A percentile compares a stretch with the other conserved stretches of the same genome.
Evolutionary conservation across 169 alveolate species (phyloP).

Genomic region (Eimeria falciformis): DNA sequence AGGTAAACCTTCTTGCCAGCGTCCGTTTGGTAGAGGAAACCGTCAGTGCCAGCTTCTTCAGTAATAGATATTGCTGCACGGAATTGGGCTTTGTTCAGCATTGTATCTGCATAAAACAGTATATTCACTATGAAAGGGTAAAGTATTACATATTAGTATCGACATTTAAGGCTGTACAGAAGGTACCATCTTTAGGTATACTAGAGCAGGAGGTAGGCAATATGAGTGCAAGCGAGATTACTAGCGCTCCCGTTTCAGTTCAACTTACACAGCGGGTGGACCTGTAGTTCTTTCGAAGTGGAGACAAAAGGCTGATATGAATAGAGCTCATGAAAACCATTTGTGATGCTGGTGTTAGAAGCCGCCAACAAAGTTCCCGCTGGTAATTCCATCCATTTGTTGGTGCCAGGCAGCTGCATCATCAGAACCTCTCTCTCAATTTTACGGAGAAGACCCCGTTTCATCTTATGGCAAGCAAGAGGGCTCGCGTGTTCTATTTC

Average conservation of each 20-base stretch:
- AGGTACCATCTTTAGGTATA: too few species aligned
- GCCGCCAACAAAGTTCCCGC: slow-evolving; percentile 32
- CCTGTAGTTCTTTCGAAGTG: not conserved
- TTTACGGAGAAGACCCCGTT: not conserved
- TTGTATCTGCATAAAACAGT: too few species aligned
- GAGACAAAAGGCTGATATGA: slow-evolving; percentile 26
- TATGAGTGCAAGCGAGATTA: too few species aligned
- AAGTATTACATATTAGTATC: too few species aligned
- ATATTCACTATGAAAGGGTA: too few species aligned
- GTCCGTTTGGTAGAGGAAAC: slow-evolving; percentile 7
- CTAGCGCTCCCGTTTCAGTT: too few species aligned
- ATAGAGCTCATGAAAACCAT: not conserved
- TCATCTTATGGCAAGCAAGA: slow-evolving; percentile 24
- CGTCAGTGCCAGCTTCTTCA: not conserved
- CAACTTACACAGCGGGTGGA: slow-evolving; percentile 34
- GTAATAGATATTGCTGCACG: too few species aligned
- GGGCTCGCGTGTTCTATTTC: slow-evolving; percentile 28
- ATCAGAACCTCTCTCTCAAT: slow-evolving; percentile 49
- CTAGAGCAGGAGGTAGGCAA: too few species aligned
- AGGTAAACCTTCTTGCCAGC: slow-evolving; percentile 7
- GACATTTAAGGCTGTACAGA: too few species aligned
- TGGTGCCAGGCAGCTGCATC: slow-evolving; percentile 42
- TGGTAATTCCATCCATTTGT: slow-evolving; percentile 59
- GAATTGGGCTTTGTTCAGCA: too few species aligned
- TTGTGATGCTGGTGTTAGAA: not conserved